These are phyloP conservation scores for Pholiota conissans DNA, from an alignment of 768 basidiomycete species.

Conservation along the genomic window DNA sequence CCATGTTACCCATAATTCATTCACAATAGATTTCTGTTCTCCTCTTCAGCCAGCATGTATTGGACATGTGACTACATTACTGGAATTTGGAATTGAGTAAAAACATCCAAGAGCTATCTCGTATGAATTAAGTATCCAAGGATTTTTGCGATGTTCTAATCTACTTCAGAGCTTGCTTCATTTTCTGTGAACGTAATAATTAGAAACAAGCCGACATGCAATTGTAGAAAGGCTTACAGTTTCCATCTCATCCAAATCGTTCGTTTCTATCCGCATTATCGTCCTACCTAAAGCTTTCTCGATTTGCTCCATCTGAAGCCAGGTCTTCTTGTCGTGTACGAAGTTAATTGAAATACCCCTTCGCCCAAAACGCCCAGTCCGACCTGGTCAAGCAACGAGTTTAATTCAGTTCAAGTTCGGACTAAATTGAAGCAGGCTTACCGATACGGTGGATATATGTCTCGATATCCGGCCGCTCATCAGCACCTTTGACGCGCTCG, in stretches of 20 bases:
- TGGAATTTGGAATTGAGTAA: no score
- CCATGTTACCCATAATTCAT: conserved; percentile 5
- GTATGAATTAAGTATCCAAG: no score
- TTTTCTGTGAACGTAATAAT: conserved; percentile 47
- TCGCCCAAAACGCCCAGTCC: conserved; percentile 96
- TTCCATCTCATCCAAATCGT: conserved; percentile 93
- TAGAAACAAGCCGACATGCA: not conserved
- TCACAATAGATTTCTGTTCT: conserved; percentile 19
- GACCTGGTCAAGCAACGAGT: conserved; percentile 61
- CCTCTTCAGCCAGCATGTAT: not conserved
- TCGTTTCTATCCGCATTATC: conserved; percentile 86
- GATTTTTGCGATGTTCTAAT: no score
- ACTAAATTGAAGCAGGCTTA: no score
- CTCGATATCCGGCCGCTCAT: conserved; percentile 83
- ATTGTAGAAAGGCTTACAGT: conserved; percentile 50
- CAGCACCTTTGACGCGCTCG: conserved; percentile 55
- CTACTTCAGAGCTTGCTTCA: conserved; percentile 80
- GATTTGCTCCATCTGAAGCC: conserved; percentile 88
- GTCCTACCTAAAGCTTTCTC: conserved; percentile 74
- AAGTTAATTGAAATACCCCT: conserved; percentile 98
- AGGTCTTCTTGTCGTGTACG: conserved; percentile 87
- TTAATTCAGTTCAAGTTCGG: no score
- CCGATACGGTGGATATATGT: conserved; percentile 99
- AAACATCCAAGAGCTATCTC: no score
- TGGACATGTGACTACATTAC: no score